Conservation (phyloP, 202 grass and related monocot genomes). For the Hordeum pubiflorum region DNA sequence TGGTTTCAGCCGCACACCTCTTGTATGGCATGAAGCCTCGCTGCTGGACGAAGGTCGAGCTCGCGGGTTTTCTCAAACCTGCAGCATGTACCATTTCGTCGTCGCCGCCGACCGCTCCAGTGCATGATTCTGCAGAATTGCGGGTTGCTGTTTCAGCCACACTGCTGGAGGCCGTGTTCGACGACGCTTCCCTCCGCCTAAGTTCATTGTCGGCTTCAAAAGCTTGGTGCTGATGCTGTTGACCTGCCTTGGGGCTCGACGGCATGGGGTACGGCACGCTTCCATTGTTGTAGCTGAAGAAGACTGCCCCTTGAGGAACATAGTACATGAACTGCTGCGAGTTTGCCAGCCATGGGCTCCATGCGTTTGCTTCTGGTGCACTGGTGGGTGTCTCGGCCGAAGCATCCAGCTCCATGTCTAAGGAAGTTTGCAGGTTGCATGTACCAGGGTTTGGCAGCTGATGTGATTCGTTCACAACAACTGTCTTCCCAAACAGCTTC, state of each 20-base stretch:
- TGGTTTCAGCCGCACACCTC: slow-evolving; percentile 34
- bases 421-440: background rate
- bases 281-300: slow-evolving; percentile 35
- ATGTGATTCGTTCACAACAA: slow-evolving; percentile 31
- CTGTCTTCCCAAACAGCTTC: slow-evolving; percentile 60
- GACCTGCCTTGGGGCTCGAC: slow-evolving; percentile 17
- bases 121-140: slow-evolving; percentile 32
- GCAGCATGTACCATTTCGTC: slow-evolving; percentile 5
- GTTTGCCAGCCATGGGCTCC: slow-evolving; percentile 34
- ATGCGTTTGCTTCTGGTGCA: slow-evolving; percentile 15
- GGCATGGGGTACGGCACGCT: background rate
- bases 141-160: slow-evolving; percentile 17
- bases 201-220: slow-evolving; percentile 12
- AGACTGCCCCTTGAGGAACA: slow-evolving; percentile 30
- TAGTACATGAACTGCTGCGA: slow-evolving; percentile 46
- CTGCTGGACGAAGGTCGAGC: background rate
- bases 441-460: background rate
- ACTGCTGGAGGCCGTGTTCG: slow-evolving; percentile 30
- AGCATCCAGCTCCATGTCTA: slow-evolving; percentile 42
- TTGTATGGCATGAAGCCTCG: slow-evolving; percentile 70
- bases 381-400: slow-evolving; percentile 29
- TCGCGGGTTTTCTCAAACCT: slow-evolving; percentile 22
- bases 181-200: slow-evolving; percentile 41
- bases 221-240: slow-evolving; percentile 14
- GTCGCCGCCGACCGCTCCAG: background rate